These are phyloP conservation scores for Globisporangium nagaii DNA, from an alignment of 352 stramenopile species.

Conservation along the genomic window DNA sequence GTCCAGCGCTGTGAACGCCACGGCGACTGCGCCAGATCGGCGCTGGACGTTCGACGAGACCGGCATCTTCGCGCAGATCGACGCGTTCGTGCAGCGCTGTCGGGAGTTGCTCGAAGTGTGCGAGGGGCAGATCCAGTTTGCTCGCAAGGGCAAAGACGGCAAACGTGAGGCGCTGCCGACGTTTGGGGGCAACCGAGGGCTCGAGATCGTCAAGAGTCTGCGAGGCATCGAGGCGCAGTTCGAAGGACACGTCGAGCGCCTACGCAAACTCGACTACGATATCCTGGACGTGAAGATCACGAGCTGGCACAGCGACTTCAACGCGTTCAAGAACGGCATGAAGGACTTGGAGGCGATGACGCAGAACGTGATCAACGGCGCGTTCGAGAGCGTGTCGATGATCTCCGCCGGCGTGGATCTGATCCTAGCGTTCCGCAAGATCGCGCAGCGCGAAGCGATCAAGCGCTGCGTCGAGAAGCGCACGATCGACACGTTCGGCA, in stretches of 20 bases:
- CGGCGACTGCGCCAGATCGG: slow-evolving; percentile 34
- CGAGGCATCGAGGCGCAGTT: slow-evolving; percentile 92
- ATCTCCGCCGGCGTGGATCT: slow-evolving; percentile 87
- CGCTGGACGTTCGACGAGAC: slow-evolving; percentile 93
- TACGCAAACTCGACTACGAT: slow-evolving; percentile 90
- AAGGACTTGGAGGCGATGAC: slow-evolving; percentile 96
- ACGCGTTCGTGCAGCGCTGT: slow-evolving; percentile 95
- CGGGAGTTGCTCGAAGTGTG: slow-evolving; percentile 93
- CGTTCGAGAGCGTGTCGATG: slow-evolving; percentile 90
- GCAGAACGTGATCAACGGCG: slow-evolving; percentile 93
- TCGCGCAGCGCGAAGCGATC: slow-evolving; percentile 91
- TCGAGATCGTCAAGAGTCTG: slow-evolving; percentile 91
- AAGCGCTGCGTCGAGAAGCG: slow-evolving; percentile 93
- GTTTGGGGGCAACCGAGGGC: slow-evolving; percentile 90
- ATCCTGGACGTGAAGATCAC: slow-evolving; percentile 94
- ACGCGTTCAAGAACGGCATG: slow-evolving; percentile 93
- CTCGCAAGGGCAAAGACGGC: slow-evolving; percentile 71
- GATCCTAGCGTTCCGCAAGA: slow-evolving; percentile 90
- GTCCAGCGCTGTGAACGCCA: slow-evolving; percentile 52
- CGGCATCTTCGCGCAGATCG: slow-evolving; percentile 94
- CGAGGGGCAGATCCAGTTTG: slow-evolving; percentile 94
- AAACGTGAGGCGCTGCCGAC: slow-evolving; percentile 67
- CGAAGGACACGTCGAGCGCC: slow-evolving; percentile 82
- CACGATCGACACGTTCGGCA: slow-evolving; percentile 87
- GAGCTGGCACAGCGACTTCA: slow-evolving; percentile 95